A percentile compares a stretch with the other conserved stretches of the same genome.
phyloP scores from a whole-genome alignment of 2,329 filamentous ascomycete species.

The Clathrospora elynae region DNA sequence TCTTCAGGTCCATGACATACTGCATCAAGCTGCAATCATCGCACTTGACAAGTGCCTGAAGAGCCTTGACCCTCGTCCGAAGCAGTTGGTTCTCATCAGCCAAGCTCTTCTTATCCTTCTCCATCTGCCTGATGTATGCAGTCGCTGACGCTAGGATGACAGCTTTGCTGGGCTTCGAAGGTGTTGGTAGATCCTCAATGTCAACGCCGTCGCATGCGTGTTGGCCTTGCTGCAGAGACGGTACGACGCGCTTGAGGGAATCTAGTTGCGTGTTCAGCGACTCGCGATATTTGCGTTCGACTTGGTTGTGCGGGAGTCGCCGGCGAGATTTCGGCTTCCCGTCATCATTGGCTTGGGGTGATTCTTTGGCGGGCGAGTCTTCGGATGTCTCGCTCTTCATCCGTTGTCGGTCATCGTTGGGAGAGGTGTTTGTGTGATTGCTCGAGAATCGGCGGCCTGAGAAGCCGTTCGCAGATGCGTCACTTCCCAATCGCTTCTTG shows the following conservation, averaged over 20 bases:
- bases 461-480: constrained; percentile 35
- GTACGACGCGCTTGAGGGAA: constrained; percentile 48
- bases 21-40: constrained; percentile 54
- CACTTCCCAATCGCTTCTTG: constrained; percentile 47
- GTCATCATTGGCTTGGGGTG: constrained; percentile 26
- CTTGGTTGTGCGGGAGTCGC: constrained; percentile 52
- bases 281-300: constrained; percentile 55
- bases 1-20: constrained; percentile 50
- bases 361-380: constrained; percentile 34
- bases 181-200: constrained; percentile 51
- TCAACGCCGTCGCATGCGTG: constrained; percentile 48
- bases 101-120: constrained; percentile 50
- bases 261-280: constrained; percentile 55
- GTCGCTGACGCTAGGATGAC: constrained; percentile 54
- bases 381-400: constrained; percentile 43
- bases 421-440: constrained; percentile 22
- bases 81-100: constrained; percentile 49
- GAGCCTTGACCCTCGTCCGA: constrained; percentile 48
- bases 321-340: constrained; percentile 44
- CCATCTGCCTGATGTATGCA: constrained; percentile 54
- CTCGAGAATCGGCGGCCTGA: constrained; percentile 39
- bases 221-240: constrained; percentile 47
- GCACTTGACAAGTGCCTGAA: constrained; percentile 54
- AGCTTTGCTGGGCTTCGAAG: constrained; percentile 53
- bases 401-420: constrained; percentile 24